Evolutionary conservation across 2,329 filamentous ascomycete genomes (phyloP).

Genomic region (Westerdykella aurantiaca): DNA sequence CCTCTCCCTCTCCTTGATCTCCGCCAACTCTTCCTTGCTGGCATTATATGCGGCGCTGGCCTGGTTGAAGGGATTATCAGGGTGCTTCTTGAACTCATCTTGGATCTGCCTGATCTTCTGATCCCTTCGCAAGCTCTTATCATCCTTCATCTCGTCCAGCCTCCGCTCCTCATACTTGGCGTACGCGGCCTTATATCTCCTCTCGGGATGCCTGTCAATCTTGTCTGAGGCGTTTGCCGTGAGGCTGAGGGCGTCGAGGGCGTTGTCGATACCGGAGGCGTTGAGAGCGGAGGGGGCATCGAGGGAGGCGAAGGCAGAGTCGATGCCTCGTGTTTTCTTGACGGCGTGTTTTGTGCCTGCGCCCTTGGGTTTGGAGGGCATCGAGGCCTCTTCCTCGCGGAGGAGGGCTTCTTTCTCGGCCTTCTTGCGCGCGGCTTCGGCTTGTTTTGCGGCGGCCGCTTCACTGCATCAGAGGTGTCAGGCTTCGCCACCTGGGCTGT

Average conservation of each 20-base stretch:
- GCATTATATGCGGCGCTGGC: conserved; percentile 70
- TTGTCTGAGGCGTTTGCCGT: conserved; percentile 58
- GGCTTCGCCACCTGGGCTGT: conserved; percentile 4
- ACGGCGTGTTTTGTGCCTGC: conserved; percentile 59
- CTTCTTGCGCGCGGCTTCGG: conserved; percentile 79
- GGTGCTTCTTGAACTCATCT: conserved; percentile 92
- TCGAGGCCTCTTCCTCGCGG: conserved; percentile 72
- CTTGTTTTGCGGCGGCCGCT: conserved; percentile 75
- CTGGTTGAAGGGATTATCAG: conserved; percentile 95
- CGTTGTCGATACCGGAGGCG: conserved; percentile 87
- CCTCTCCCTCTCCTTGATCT: conserved; percentile 61
- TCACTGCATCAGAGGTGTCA: conserved; percentile 53
- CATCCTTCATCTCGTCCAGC: conserved; percentile 76
- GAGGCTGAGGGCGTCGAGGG: conserved; percentile 76
- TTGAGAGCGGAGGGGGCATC: conserved; percentile 56
- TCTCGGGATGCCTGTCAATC: conserved; percentile 83
- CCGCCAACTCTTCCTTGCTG: conserved; percentile 66
- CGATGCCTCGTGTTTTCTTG: conserved; percentile 60
- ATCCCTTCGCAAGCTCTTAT: conserved; percentile 73
- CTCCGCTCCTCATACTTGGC: conserved; percentile 75
- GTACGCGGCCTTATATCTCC: conserved; percentile 80
- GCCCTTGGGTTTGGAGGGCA: conserved; percentile 57
- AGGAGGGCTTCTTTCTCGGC: conserved; percentile 81
- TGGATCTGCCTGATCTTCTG: conserved; percentile 78
- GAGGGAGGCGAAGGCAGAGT: conserved; percentile 49